Evolutionary conservation across 805 yeast genomes (phyloP), one percentile per base, ranked within the genome.

Genomic region (Ogataea trehaloabstinens): DNA sequence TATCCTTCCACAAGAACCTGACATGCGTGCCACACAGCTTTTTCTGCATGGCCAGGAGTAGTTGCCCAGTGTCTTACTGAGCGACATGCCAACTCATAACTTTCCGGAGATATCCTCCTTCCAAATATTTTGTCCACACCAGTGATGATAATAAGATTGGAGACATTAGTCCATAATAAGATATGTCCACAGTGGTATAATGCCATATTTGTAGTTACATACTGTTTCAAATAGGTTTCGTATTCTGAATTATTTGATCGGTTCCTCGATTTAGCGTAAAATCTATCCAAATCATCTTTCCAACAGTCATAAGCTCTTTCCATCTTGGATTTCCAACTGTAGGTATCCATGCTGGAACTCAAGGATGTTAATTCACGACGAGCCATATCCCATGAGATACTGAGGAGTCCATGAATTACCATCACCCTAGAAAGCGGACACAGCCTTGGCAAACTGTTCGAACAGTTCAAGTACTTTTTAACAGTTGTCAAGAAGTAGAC

Each of bases 111-210:
- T 6, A 33, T 30, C 7, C 24, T 13, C 28, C 44, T 28, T n/a
- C 40, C 45, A 19, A 42, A 36, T 5, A 45, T 35, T 19, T 30
- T 27, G 18, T 37, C 37, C 5, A 29, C 37, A 7, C 46, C 44
- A 13, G 44, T 21, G n/a, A 35, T 35, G 12, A 42, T 39, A 4
- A 38, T 21, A 8, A 42, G 35, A 6, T 31, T 45, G 7, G 41
- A 31, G 15, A 38, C 27, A 19, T 40, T 37, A 2, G 41, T 37
- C 47, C 49, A 45, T 11, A 45, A 25, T 2, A 36, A 17, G 16
- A 45, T 39, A 25, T 45, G 44, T 4, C 44, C 49, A 24, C 41
- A 38, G 18, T 45, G 49, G 19, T 42, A 45, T 3, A 45, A 29
- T 6, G 49, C 49, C 4, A 38, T 33, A 22, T 45, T 39, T 8